These are phyloP conservation scores for Boechera retrofracta DNA, from an alignment of 345 rosid species.

Conservation along the genomic window DNA sequence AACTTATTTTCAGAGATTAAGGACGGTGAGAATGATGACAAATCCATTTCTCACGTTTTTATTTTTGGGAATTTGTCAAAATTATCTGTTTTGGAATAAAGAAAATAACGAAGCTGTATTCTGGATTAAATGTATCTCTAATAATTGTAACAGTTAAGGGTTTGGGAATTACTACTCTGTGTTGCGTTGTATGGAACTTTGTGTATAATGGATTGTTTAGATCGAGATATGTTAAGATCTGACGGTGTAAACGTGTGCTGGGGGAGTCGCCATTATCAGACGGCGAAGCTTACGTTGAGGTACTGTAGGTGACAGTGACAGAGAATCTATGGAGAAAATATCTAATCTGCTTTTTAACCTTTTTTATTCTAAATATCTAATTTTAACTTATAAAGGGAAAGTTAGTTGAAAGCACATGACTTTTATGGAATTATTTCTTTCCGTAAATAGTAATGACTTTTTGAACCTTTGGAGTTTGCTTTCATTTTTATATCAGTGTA, in stretches of 20 bases:
- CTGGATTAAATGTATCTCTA: constrained; percentile 14
- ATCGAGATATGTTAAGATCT: constrained; percentile 15
- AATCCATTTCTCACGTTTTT: constrained; percentile 26
- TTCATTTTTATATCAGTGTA: constrained; percentile 5
- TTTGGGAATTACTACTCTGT: constrained; percentile 20
- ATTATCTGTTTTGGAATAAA: constrained; percentile 11
- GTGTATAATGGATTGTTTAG: not conserved
- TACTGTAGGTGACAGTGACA: constrained; percentile 13
- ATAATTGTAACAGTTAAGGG: constrained; percentile 3
- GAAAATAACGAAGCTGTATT: constrained; percentile 19
- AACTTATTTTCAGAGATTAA: not conserved
- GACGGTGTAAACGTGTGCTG: constrained; percentile 16
- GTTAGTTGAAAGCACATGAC: constrained; percentile 28
- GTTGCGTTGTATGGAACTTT: constrained; percentile 8
- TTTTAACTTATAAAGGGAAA: constrained; percentile 25
- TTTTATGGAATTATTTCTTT: constrained; percentile 4
- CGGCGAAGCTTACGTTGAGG: constrained; percentile 7
- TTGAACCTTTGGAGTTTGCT: not conserved
- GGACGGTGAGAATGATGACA: constrained; percentile 18
- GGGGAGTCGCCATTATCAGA: constrained; percentile 20
- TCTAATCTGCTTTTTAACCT: constrained; percentile 19
- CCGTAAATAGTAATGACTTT: constrained; percentile 27
- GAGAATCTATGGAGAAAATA: constrained; percentile 27
- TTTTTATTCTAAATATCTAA: not conserved
- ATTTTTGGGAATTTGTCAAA: too few species aligned